A percentile compares a stretch with the other conserved stretches of the same genome.
Conservation (phyloP, 2,329 filamentous ascomycete species). For the Sclerotinia sclerotiorum region DNA sequence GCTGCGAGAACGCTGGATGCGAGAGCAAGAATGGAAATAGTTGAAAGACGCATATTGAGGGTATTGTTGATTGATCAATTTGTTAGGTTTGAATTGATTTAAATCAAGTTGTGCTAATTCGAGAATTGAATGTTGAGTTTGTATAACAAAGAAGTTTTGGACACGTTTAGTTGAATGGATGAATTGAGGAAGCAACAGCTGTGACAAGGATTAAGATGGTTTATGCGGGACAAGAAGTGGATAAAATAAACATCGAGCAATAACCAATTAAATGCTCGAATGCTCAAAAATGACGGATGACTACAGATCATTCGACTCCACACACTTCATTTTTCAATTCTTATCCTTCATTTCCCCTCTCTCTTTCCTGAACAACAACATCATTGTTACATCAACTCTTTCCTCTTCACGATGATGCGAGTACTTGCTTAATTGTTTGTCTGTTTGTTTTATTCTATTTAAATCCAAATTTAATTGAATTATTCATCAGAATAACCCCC, state of each 20-base stretch:
- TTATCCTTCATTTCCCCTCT: background rate
- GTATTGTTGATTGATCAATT: background rate
- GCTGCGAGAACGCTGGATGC: conserved; percentile 37
- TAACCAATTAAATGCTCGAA: background rate
- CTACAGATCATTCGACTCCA: background rate
- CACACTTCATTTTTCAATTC: background rate
- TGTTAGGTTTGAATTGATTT: background rate
- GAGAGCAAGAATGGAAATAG: conserved; percentile 36
- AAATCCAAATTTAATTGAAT: no score
- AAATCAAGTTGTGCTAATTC: background rate
- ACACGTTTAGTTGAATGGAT: conserved; percentile 10
- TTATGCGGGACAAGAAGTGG: background rate
- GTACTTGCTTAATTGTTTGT: background rate
- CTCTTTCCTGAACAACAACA: background rate
- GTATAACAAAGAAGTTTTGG: conserved; percentile 6
- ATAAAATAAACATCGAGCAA: background rate
- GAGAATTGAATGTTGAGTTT: background rate
- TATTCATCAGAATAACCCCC: background rate
- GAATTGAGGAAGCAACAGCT: background rate
- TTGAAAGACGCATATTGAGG: conserved; percentile 38
- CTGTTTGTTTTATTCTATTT: background rate
- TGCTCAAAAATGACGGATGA: background rate
- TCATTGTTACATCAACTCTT: background rate
- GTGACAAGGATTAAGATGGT: background rate
- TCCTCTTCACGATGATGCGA: background rate